Conservation (phyloP, 1,284 basidiomycete genomes). For the Cryptococcus sp. region DNA sequence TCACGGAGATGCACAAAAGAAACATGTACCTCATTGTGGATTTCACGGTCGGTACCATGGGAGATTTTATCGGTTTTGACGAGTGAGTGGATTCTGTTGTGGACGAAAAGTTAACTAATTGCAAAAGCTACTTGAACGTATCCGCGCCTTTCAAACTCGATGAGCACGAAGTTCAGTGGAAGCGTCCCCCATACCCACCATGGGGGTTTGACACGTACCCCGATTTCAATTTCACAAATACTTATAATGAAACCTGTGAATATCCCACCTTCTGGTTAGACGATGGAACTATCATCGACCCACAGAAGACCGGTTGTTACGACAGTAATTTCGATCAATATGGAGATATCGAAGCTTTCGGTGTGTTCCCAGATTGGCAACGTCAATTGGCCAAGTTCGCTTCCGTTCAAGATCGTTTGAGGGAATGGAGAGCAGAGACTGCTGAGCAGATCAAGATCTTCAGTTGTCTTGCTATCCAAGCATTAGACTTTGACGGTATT, state of each 20-base stretch:
- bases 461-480: slow-evolving; percentile 75
- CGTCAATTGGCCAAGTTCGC: slow-evolving; percentile 91
- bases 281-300: slow-evolving; percentile 60
- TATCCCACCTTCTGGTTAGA: slow-evolving; percentile 75
- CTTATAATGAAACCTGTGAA: slow-evolving; percentile 65
- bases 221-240: slow-evolving; percentile 60
- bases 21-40: slow-evolving; percentile 88
- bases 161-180: slow-evolving; percentile 73
- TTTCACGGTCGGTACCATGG: slow-evolving; percentile 88
- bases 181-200: slow-evolving; percentile 66
- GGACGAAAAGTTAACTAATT: too few relatives aligned
- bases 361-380: slow-evolving; percentile 73
- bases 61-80: slow-evolving; percentile 74
- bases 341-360: slow-evolving; percentile 91
- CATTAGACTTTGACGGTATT: slow-evolving; percentile 83
- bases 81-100: slow-evolving; percentile 53
- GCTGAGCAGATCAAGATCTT: slow-evolving; percentile 71
- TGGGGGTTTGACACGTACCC: slow-evolving; percentile 79
- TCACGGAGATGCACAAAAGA: slow-evolving; percentile 68
- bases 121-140: slow-evolving; percentile 70
- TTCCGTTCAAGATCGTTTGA: slow-evolving; percentile 85
- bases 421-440: slow-evolving; percentile 76
- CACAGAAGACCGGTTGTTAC: slow-evolving; percentile 64
- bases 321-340: slow-evolving; percentile 84
- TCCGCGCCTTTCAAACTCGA: slow-evolving; percentile 71